These are phyloP conservation scores for Asterophora lycoperdoides DNA, from an alignment of 768 basidiomycete species.

Conservation along the genomic window DNA sequence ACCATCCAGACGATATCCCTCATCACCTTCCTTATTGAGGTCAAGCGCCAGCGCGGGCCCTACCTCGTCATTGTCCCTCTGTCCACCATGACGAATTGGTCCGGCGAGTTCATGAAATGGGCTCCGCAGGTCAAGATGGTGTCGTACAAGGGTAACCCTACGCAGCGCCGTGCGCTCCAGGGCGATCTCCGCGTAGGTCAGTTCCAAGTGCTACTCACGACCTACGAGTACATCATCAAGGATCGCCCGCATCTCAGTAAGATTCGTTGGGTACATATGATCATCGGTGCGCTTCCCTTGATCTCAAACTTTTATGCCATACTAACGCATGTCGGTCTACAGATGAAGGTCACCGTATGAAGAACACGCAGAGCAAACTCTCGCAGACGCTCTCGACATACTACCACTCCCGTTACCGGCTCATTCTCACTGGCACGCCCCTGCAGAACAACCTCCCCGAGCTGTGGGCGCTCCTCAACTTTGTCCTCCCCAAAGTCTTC, in stretches of 20 bases:
- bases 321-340: background rate
- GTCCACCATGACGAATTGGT: constrained; percentile 97
- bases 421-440: constrained; percentile 94
- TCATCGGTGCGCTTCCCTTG: constrained; percentile 63
- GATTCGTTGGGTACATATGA: constrained; percentile 96
- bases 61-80: constrained; percentile 95
- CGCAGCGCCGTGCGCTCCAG: constrained; percentile 75
- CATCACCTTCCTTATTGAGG: constrained; percentile 91
- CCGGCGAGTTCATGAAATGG: constrained; percentile 96
- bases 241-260: constrained; percentile 88
- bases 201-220: constrained; percentile 91
- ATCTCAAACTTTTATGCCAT: background rate
- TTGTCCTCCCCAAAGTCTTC: constrained; percentile 92
- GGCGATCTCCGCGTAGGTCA: constrained; percentile 70
- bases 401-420: constrained; percentile 89
- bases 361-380: constrained; percentile 89
- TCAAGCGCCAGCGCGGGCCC: constrained; percentile 86
- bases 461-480: constrained; percentile 93
- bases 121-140: constrained; percentile 77
- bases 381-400: constrained; percentile 86
- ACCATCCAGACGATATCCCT: constrained; percentile 94
- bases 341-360: constrained; percentile 98
- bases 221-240: constrained; percentile 97
- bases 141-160: constrained; percentile 90
- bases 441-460: constrained; percentile 97